phyloP scores from a whole-genome alignment of 345 rosid species.

The Ceriops zippeliana region DNA sequence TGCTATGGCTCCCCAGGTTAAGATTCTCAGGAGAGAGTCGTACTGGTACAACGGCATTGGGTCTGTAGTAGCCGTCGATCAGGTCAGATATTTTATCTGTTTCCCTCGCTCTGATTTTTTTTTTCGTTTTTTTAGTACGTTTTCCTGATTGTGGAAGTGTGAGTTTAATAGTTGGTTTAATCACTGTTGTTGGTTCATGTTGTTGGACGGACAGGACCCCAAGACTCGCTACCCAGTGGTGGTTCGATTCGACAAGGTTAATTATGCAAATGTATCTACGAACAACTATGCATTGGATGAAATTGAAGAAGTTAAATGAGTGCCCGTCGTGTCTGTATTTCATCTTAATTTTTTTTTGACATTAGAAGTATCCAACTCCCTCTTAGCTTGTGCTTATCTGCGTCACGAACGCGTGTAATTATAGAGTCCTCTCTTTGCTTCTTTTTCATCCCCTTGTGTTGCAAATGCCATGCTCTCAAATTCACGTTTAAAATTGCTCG shows the following conservation, averaged over 20 bases:
- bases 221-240: conserved; percentile 84
- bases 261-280: conserved; percentile 87
- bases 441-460: not conserved
- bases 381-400: conserved; percentile 24
- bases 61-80: conserved; percentile 84
- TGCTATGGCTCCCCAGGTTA: conserved; percentile 43
- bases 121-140: not conserved
- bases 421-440: conserved; percentile 22
- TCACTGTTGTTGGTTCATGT: not conserved
- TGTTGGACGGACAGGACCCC: conserved; percentile 53
- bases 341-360: conserved; percentile 23
- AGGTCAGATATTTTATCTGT: conserved; percentile 34
- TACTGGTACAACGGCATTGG: conserved; percentile 87
- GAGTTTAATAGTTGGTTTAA: not conserved
- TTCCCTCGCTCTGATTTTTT: not conserved
- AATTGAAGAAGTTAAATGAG: conserved; percentile 65
- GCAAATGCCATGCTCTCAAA: not conserved
- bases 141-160: not conserved
- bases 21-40: conserved; percentile 82
- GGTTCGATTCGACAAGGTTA: conserved; percentile 85
- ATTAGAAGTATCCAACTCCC: conserved; percentile 9
- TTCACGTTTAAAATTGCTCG: too few relatives aligned
- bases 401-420: conserved; percentile 25
- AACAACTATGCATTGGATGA: conserved; percentile 95
- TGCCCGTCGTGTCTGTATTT: not conserved